phyloP scores from a whole-genome alignment of 768 basidiomycete species.

The Suillus plorans region DNA sequence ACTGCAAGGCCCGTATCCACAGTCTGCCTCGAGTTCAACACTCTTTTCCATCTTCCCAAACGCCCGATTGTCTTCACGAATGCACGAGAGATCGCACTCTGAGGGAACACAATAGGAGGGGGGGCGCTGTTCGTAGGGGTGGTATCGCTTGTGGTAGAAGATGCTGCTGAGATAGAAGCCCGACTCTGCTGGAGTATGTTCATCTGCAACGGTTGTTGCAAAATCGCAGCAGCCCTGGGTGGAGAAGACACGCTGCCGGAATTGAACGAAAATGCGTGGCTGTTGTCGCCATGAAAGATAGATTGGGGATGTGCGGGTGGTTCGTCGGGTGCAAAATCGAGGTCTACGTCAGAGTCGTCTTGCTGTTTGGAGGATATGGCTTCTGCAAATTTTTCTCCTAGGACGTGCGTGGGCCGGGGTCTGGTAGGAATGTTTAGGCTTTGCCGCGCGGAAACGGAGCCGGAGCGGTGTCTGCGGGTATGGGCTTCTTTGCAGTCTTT shows the following conservation, averaged over 20 bases:
- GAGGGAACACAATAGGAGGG: constrained; percentile 45
- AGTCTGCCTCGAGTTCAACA: constrained; percentile 51
- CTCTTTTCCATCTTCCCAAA: constrained; percentile 80
- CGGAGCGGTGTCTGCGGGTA: constrained; percentile 36
- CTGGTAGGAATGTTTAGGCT: constrained; percentile 25
- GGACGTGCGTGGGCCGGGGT: constrained; percentile 42
- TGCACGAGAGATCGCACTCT: constrained; percentile 68
- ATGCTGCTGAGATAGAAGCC: constrained; percentile 30
- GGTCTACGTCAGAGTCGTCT: constrained; percentile 71
- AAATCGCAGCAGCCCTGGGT: constrained; percentile 51
- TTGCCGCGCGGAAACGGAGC: constrained; percentile 29
- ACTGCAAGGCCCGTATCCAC: constrained; percentile 36
- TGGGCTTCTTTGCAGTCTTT: constrained; percentile 78
- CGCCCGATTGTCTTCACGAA: constrained; percentile 83
- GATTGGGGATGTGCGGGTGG: constrained; percentile 23
- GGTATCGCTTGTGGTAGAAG: constrained; percentile 3
- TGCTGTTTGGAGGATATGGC: constrained; percentile 43
- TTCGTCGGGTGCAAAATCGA: constrained; percentile 68
- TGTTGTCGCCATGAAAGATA: constrained; percentile 43
- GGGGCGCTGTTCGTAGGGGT: constrained; percentile 9
- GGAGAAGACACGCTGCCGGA: constrained; percentile 26
- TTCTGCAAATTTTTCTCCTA: constrained; percentile 68
- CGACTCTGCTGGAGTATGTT: constrained; percentile 50
- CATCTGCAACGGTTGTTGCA: constrained; percentile 60
- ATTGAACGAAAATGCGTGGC: constrained; percentile 44